Evolutionary conservation across 225 moss, liverwort and hornwort species (phyloP).

Genomic region (Antitrichia curtipendula): DNA sequence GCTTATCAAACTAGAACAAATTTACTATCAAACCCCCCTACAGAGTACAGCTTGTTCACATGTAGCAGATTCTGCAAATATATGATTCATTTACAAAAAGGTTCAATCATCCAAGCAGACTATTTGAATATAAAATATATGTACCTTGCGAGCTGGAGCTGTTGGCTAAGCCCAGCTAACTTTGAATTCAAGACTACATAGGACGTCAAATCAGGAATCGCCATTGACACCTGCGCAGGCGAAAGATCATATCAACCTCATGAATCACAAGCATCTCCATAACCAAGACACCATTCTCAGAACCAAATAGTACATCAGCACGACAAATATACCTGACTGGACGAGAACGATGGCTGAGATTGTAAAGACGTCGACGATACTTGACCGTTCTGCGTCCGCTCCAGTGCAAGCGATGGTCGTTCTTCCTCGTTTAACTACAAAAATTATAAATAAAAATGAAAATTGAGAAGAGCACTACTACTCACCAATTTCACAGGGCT

Average conservation of each 20-base stretch:
- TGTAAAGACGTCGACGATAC: slow-evolving; percentile 16
- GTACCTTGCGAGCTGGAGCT: slow-evolving; percentile 72
- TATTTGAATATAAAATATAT: background rate
- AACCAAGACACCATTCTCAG: background rate
- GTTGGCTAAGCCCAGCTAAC: slow-evolving; percentile 68
- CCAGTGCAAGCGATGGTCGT: slow-evolving; percentile 10
- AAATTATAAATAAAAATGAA: background rate
- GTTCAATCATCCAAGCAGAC: background rate
- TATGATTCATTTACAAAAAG: background rate
- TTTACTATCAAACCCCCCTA: background rate
- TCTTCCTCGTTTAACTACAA: slow-evolving; percentile 44
- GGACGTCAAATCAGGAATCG: slow-evolving; percentile 70
- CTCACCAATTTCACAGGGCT: background rate
- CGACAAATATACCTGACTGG: slow-evolving; percentile 52
- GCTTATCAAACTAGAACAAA: background rate
- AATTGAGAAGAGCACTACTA: background rate
- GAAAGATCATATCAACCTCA: background rate
- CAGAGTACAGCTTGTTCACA: background rate
- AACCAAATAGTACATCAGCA: background rate
- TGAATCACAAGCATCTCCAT: background rate
- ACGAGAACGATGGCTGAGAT: slow-evolving; percentile 48
- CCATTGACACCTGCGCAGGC: slow-evolving; percentile 60
- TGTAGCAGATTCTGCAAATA: background rate
- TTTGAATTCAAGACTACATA: slow-evolving; percentile 78
- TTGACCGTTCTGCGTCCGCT: slow-evolving; percentile 26